Evolutionary conservation across 257 asterid genomes (phyloP), one percentile per base, ranked within the genome.

Genomic region (Ophiorrhiza pumila): DNA sequence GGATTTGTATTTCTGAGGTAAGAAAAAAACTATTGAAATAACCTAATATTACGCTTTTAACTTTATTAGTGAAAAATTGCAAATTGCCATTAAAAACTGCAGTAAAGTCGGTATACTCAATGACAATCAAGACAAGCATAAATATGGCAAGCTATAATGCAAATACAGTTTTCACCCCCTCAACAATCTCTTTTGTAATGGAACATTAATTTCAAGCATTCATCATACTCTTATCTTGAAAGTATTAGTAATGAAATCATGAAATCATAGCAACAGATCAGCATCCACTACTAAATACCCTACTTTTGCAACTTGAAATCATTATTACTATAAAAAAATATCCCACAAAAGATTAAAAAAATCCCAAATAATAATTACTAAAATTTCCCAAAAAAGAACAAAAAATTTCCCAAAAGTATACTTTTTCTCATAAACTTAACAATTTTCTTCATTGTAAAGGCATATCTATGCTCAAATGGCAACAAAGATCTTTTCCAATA

Each of bases 251-350:
- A 42, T 32, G 58, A 74, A 71, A 66, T 62, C 67, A 64, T 18
- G 47, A 35, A 75, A 75, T 67, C 62, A 53, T 58, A 71, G 32
- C 75, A 42, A 78, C 66, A 56, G 56, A 68, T 73, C 62, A 82
- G 35, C 60, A 60, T 72, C 85, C 79, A 75, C 80, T 63, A 43
- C 58, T 37, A 50, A 57, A 66, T 34, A 11, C 71, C 43, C 37
- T 53, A 11, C 53, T 66, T 69, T 62, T 6, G 37, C 56, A 58
- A 55, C 65, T 64, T 55, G 57, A 65, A 4, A 74, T 60, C 63
- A 79, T 77, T 69, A 67, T 70, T 23, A 18, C 45, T 47, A 67
- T 65, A n/a, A 23, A 32, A 74, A 53, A 50, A 59, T 45, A 49
- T 23, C 68, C 62, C 76, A 75, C 64, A 64, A 45, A 37, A 35